Conservation (phyloP, 1,139 yeast species). For the Kazachstania sp. region DNA sequence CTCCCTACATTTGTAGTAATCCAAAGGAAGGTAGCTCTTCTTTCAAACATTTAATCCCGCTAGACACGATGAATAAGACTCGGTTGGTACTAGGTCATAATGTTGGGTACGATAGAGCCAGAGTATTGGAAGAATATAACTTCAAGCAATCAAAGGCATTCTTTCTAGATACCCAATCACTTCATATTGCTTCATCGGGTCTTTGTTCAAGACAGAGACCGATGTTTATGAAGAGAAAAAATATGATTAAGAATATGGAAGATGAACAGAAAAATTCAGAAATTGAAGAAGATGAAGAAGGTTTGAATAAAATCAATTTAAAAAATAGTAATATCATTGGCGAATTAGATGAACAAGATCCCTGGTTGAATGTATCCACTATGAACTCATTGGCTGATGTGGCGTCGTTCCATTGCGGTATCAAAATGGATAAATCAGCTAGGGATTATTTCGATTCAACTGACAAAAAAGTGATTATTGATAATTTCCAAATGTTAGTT, state of each 20-base stretch:
- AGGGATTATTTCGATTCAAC: conserved; percentile 57
- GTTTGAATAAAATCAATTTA: conserved; percentile 9
- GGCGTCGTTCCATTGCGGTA: conserved; percentile 69
- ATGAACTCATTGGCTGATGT: conserved; percentile 78
- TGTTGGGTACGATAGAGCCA: conserved; percentile 83
- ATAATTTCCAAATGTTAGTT: conserved; percentile 53
- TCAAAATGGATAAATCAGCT: conserved; percentile 54
- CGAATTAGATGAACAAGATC: conserved; percentile 36
- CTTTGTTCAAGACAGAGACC: conserved; percentile 90
- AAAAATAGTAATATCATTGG: conserved; percentile 12
- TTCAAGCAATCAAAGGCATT: conserved; percentile 61
- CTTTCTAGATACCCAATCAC: conserved; percentile 83
- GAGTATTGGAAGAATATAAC: conserved; percentile 76
- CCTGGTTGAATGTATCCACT: conserved; percentile 74
- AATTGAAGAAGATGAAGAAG: conserved; percentile 14
- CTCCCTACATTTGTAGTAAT: conserved; percentile 60
- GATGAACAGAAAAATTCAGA: conserved; percentile 13
- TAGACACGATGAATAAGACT: conserved; percentile 37
- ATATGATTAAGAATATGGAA: conserved; percentile 24
- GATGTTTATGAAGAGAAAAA: conserved; percentile 59
- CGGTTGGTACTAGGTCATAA: conserved; percentile 81
- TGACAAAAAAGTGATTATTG: conserved; percentile 48
- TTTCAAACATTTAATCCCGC: conserved; percentile 60
- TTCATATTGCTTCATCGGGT: conserved; percentile 86
- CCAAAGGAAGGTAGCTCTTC: conserved; percentile 8